Conservation (phyloP, 805 yeast genomes). For the Kodamaea neixiangensis region DNA sequence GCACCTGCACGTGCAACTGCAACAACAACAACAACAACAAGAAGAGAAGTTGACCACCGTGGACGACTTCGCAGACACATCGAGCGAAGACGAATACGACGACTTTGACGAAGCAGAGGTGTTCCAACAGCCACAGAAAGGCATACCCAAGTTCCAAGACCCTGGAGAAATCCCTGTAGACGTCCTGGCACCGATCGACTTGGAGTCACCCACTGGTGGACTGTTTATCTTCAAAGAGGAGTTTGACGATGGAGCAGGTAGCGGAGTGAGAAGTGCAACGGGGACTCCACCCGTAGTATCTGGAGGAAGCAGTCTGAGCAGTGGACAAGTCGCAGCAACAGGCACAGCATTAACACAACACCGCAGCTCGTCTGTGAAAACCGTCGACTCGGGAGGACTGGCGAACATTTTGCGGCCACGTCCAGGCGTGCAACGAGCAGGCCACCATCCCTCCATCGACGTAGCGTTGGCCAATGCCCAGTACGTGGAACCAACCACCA, state of each 20-base stretch:
- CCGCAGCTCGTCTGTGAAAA: not conserved
- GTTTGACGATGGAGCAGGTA: constrained; percentile 22
- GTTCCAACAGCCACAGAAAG: not conserved
- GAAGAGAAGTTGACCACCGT: constrained; percentile 22
- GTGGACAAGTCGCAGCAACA: not conserved
- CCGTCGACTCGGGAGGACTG: constrained; percentile 5
- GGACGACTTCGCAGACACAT: constrained; percentile 45
- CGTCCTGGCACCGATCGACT: not conserved
- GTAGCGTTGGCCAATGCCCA: constrained; percentile 13
- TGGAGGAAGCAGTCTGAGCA: not conserved
- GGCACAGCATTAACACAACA: not conserved
- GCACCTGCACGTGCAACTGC: too few species aligned
- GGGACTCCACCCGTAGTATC: not conserved
- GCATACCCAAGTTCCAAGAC: not conserved
- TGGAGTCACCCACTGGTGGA: constrained; percentile 1
- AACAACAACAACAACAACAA: not conserved
- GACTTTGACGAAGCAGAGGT: constrained; percentile 13
- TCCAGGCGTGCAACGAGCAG: not conserved
- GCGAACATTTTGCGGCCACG: constrained; percentile 5
- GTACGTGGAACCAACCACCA: constrained; percentile 4
- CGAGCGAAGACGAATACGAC: constrained; percentile 19
- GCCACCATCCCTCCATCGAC: constrained; percentile 12
- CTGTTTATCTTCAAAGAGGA: constrained; percentile 30
- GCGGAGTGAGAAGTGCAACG: not conserved
- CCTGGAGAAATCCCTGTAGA: not conserved